Evolutionary conservation across 495 filamentous ascomycete genomes (phyloP).

Genomic region (Pseudomonodictys pantanalensis): DNA sequence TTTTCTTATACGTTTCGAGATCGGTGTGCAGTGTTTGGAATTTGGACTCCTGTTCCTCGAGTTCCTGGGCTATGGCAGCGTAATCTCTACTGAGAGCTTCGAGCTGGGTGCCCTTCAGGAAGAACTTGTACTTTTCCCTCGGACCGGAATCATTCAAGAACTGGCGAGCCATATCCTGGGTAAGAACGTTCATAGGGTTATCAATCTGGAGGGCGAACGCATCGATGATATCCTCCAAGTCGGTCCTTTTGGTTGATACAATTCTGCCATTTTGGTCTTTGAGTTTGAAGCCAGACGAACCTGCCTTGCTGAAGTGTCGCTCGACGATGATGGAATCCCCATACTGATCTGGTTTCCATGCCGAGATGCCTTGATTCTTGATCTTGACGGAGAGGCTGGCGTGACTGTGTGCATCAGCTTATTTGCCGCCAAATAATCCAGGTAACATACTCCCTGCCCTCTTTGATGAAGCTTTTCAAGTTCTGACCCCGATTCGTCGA

Average conservation of each 20-base stretch:
- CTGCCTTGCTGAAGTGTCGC: conserved; percentile 76
- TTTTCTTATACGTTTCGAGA: conserved; percentile 47
- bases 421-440: too few relatives aligned
- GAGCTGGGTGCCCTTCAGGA: conserved; percentile 90
- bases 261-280: conserved; percentile 69
- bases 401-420: conserved; percentile 41
- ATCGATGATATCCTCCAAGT: conserved; percentile 92
- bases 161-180: conserved; percentile 90
- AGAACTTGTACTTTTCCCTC: conserved; percentile 90
- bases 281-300: conserved; percentile 79
- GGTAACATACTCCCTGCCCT: conserved; percentile 67
- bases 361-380: conserved; percentile 82
- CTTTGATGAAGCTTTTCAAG: conserved; percentile 88
- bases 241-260: conserved; percentile 76
- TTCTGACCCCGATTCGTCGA: conserved; percentile 93
- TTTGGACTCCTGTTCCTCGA: conserved; percentile 67
- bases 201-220: conserved; percentile 92
- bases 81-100: conserved; percentile 93
- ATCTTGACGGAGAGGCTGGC: conserved; percentile 69
- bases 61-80: conserved; percentile 64
- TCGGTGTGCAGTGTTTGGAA: conserved; percentile 50
- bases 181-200: conserved; percentile 96
- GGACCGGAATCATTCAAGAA: conserved; percentile 84
- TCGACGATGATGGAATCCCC: conserved; percentile 87
- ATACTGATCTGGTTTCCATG: conserved; percentile 78